Base-by-base conservation (phyloP, 257 asterid species). In the Linaria vulgaris region DNA sequence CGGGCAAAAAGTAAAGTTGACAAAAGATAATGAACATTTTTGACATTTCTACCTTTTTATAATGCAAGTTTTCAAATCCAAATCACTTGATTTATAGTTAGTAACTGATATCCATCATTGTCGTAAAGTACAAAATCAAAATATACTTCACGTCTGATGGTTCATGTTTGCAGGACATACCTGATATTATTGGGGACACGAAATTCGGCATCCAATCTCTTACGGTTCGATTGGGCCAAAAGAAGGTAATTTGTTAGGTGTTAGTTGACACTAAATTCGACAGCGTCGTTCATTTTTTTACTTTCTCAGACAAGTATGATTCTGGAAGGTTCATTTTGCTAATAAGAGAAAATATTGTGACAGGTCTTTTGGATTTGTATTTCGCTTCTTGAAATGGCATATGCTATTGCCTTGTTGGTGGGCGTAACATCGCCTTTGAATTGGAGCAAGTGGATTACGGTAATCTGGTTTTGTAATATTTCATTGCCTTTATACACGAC, bases 161-260 rank as follows among this genome's bases (percentile, higher is more conserved):
- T 48, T 69, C 48, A 23, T 72, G 58, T 63, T 69, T 78, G 76
- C 58, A 91, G 97, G 97, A 91, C 74, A 91, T 88, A 65, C 97
- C 96, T 48, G 97, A 91, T 83, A 88, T 91, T 66, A 88, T 77
- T 45, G 97, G 97, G 49, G 97, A 91, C 85, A 84, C 75, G 80
- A 82, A 84, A 63, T 91, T 61, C 51, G 97, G 97, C 49, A 88
- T 91, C 63, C 89, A 69, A 67, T 91, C 97, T 59, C 85, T 91
- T 70, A 88, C 95, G 3, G 97, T 91, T 31, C 83, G 94, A 57
- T 54, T 91, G 79, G 97, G 96, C 74, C 97, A 88, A 82, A 83
- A 90, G 73, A 84, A 54, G 94, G 96, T 90, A n/a, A n/a, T n/a
- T n/a, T n/a, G n/a, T n/a, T n/a, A n/a, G n/a, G n/a, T n/a, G n/a